These are phyloP conservation scores for Diplosphaera chodatii DNA, from an alignment of 139 green algal species.

Conservation along the genomic window DNA sequence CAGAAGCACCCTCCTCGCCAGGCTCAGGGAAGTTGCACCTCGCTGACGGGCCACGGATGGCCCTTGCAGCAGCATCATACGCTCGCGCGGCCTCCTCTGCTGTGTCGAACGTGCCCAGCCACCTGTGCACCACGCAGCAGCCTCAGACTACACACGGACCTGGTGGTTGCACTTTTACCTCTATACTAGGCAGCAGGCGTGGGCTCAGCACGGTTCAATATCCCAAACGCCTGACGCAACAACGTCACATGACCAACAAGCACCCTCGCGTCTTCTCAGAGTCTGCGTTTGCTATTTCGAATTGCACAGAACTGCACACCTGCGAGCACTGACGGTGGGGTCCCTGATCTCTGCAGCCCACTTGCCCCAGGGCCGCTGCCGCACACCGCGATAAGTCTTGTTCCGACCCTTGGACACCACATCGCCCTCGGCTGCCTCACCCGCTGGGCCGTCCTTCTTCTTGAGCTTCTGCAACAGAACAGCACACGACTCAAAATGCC, in stretches of 20 bases:
- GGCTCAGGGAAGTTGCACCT: slow-evolving; percentile 83
- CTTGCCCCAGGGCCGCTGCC: slow-evolving; percentile 96
- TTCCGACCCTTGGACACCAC: slow-evolving; percentile 71
- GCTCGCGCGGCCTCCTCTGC: slow-evolving; percentile 88
- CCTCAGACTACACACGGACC: too few species aligned
- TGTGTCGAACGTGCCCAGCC: slow-evolving; percentile 96
- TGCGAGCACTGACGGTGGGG: slow-evolving; percentile 73
- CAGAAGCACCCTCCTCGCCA: background rate
- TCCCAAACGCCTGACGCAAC: too few species aligned
- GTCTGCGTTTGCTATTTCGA: too few species aligned
- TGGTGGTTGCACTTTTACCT: too few species aligned
- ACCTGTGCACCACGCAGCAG: slow-evolving; percentile 36
- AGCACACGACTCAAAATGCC: too few species aligned
- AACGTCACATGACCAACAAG: too few species aligned
- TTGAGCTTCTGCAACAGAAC: background rate
- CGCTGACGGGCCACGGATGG: slow-evolving; percentile 76
- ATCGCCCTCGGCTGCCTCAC: background rate
- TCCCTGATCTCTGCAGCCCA: slow-evolving; percentile 97
- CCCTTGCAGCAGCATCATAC: slow-evolving; percentile 87
- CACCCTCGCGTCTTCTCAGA: too few species aligned
- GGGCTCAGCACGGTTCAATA: too few species aligned
- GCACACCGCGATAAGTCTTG: slow-evolving; percentile 89
- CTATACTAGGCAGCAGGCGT: too few species aligned
- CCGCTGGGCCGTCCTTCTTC: background rate
- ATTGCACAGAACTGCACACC: slow-evolving; percentile 42